Percentiles rank a stretch among this genome's conserved stretches.
Evolutionary conservation across 139 green algal species (phyloP).

Genomic region (Chlorella sp.): DNA sequence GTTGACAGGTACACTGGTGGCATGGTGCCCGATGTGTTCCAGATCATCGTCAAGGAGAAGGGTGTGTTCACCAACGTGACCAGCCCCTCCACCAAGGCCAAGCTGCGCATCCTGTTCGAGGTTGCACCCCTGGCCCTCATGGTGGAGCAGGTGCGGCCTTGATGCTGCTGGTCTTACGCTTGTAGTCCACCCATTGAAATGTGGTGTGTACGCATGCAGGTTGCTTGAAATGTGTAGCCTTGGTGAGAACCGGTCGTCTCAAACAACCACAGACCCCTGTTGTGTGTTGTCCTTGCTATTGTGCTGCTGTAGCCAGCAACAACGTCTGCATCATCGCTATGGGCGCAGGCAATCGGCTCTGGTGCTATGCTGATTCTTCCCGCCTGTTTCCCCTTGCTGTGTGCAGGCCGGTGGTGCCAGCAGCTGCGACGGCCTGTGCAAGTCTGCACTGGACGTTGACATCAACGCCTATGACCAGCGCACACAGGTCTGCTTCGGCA

Average conservation of each 20-base stretch:
- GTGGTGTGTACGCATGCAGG: too few relatives aligned
- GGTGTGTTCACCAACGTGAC: slow-evolving; percentile 92
- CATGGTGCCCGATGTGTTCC: slow-evolving; percentile 95
- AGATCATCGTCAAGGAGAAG: slow-evolving; percentile 97
- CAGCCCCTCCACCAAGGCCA: slow-evolving; percentile 90
- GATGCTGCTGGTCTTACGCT: too few relatives aligned
- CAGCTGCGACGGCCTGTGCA: slow-evolving; percentile 64
- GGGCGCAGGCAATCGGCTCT: too few relatives aligned
- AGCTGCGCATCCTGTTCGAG: slow-evolving; percentile 93
- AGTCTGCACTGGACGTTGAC: slow-evolving; percentile 73
- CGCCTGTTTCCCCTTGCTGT: too few relatives aligned
- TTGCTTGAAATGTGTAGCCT: too few relatives aligned
- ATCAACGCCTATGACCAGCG: slow-evolving; percentile 80
- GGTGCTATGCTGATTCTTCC: too few relatives aligned
- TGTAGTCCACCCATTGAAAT: too few relatives aligned
- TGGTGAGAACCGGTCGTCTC: too few relatives aligned
- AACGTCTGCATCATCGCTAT: too few relatives aligned
- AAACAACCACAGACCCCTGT: too few relatives aligned
- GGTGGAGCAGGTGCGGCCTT: slow-evolving; percentile 46
- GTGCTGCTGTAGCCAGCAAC: too few relatives aligned
- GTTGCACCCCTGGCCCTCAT: slow-evolving; percentile 76
- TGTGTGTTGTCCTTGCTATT: too few relatives aligned
- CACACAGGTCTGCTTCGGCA: slow-evolving; percentile 87
- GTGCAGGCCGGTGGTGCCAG: slow-evolving; percentile 80
- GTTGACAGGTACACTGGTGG: slow-evolving; percentile 81